A percentile compares a stretch with the other conserved stretches of the same genome.
These are phyloP conservation scores for Acer negundo DNA, from an alignment of 345 rosid species.

Conservation along the genomic window DNA sequence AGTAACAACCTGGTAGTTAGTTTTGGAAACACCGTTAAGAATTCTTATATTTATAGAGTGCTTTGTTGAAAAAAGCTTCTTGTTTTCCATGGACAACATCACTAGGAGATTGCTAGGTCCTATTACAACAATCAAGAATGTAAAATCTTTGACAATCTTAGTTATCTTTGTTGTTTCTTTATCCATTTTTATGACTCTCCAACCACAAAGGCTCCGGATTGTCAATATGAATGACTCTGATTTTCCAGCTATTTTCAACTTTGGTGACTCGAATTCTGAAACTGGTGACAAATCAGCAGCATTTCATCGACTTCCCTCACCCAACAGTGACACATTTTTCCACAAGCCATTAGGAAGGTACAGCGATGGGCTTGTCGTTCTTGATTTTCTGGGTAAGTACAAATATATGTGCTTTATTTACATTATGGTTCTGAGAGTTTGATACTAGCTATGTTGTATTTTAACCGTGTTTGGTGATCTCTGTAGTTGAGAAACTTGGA, in stretches of 20 bases:
- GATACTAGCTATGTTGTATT: neutral
- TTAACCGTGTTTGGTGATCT: neutral
- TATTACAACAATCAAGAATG: neutral
- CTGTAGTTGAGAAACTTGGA: slow-evolving; percentile 38
- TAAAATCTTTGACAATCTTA: neutral
- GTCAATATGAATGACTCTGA: slow-evolving; percentile 6
- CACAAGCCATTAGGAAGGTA: slow-evolving; percentile 30
- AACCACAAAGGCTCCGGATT: neutral
- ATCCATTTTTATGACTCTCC: neutral
- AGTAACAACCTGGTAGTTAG: neutral
- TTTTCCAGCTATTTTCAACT: slow-evolving; percentile 38
- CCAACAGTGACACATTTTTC: slow-evolving; percentile 37
- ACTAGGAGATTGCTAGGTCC: neutral
- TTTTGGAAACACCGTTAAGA: too few relatives aligned
- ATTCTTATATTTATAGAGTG: neutral
- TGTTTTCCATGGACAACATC: neutral
- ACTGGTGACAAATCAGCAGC: slow-evolving; percentile 40
- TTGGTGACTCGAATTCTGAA: slow-evolving; percentile 47
- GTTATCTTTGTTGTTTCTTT: neutral
- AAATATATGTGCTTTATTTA: neutral
- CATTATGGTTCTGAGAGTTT: neutral
- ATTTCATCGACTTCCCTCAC: slow-evolving; percentile 23
- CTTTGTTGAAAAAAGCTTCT: neutral
- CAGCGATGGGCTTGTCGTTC: slow-evolving; percentile 33
- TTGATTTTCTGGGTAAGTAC: slow-evolving; percentile 32